Conservation (phyloP, 192 early-diverging fungal genomes). For the Jimgerdemannia flammicorona region DNA sequence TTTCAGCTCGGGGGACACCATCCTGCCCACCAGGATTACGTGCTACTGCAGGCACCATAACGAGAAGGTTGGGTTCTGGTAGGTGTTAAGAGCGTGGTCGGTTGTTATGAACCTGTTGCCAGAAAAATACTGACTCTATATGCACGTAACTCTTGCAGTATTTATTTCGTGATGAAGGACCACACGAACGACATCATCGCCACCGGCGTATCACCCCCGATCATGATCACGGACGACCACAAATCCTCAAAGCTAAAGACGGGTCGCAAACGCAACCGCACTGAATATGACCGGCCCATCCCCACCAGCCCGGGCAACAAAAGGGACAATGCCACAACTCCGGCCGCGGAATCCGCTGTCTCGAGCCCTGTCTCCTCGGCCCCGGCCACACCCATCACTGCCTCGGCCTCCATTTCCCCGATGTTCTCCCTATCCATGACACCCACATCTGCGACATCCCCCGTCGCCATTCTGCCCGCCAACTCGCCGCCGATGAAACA, state of each 20-base stretch:
- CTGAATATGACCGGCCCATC: conserved; percentile 31
- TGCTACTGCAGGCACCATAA: conserved; percentile 96
- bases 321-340: background rate
- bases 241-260: conserved; percentile 76
- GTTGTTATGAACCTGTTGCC: background rate
- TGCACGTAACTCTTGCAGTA: conserved; percentile 19
- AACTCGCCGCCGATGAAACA: background rate
- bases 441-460: background rate
- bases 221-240: conserved; percentile 98
- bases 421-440: background rate
- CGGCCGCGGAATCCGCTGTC: conserved; percentile 22
- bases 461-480: background rate
- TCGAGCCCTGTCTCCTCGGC: conserved; percentile 33
- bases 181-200: conserved; percentile 66
- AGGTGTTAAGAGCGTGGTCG: background rate
- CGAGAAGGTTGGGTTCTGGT: conserved; percentile 91
- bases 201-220: conserved; percentile 84
- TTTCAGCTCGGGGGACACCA: conserved; percentile 85
- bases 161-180: conserved; percentile 82
- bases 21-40: conserved; percentile 92
- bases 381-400: conserved; percentile 25
- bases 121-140: background rate
- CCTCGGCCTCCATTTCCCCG: background rate
- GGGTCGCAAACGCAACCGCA: conserved; percentile 18
- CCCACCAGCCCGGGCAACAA: background rate